Conservation (phyloP, 2,329 filamentous ascomycete species). For the Botryosphaeria dothidea region DNA sequence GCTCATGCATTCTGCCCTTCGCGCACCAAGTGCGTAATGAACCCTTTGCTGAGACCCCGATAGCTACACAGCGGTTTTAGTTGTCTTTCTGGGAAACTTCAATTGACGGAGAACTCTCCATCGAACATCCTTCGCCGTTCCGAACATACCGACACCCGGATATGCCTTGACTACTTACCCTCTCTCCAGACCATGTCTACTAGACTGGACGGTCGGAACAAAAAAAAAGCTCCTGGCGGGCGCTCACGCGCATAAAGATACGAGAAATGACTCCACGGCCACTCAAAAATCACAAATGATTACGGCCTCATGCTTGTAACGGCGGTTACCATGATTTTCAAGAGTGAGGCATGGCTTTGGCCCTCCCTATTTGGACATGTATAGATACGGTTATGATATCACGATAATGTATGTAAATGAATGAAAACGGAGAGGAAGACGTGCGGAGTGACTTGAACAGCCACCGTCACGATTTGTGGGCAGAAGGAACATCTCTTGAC, state of each 20-base stretch:
- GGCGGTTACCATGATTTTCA: neutral
- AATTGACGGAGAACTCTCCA: neutral
- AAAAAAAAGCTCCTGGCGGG: neutral
- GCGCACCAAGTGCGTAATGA: neutral
- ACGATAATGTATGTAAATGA: neutral
- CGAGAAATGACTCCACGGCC: neutral
- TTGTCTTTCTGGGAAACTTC: conserved; percentile 20
- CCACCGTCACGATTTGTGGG: too few relatives aligned
- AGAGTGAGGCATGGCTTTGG: neutral
- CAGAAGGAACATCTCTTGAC: too few relatives aligned
- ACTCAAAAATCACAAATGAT: neutral
- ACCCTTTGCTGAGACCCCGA: neutral
- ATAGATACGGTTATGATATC: neutral
- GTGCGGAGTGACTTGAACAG: too few relatives aligned
- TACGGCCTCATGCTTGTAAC: neutral
- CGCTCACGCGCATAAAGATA: neutral
- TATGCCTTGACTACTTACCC: too few relatives aligned
- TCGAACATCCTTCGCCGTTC: neutral
- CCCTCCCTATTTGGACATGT: neutral
- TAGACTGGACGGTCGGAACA: too few relatives aligned
- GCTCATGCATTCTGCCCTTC: too few relatives aligned
- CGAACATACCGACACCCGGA: too few relatives aligned
- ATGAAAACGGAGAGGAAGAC: neutral
- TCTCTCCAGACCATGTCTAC: too few relatives aligned
- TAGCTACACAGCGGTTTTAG: conserved; percentile 20